These are phyloP conservation scores for Scheffersomyces quercinus DNA, from an alignment of 1,139 yeast species.

Conservation along the genomic window DNA sequence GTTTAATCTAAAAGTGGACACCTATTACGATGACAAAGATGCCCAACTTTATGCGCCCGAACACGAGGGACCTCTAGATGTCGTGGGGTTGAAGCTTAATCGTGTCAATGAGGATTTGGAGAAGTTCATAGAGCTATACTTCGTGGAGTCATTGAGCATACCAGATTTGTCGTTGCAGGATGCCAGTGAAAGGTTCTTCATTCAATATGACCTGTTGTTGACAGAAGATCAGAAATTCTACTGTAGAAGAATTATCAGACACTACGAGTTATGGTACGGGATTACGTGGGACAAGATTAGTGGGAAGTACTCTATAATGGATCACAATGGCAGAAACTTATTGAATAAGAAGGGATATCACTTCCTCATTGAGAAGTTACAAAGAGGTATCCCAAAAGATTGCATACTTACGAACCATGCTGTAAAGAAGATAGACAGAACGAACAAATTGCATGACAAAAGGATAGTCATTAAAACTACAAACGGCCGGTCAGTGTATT, in stretches of 20 bases:
- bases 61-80: slow-evolving; percentile 27
- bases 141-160: slow-evolving; percentile 43
- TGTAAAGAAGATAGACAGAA: slow-evolving; percentile 44
- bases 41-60: slow-evolving; percentile 51
- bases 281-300: slow-evolving; percentile 65
- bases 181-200: slow-evolving; percentile 47
- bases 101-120: slow-evolving; percentile 58
- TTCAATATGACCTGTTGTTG: slow-evolving; percentile 45
- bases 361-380: slow-evolving; percentile 47
- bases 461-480: slow-evolving; percentile 18
- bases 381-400: slow-evolving; percentile 36
- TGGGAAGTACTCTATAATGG: slow-evolving; percentile 64
- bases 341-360: slow-evolving; percentile 63
- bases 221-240: slow-evolving; percentile 51
- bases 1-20: slow-evolving; percentile 31
- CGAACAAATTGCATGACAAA: slow-evolving; percentile 14
- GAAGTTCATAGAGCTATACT: slow-evolving; percentile 58
- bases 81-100: slow-evolving; percentile 26
- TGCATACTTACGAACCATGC: slow-evolving; percentile 44
- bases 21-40: slow-evolving; percentile 55
- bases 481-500: slow-evolving; percentile 19
- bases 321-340: slow-evolving; percentile 75
- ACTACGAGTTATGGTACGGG: slow-evolving; percentile 79
- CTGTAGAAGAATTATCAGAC: slow-evolving; percentile 54
- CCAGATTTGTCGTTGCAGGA: slow-evolving; percentile 54